Percentiles rank a stretch among this genome's conserved stretches.
Evolutionary conservation across 108 stramenopile species (phyloP).

Genomic region (Skeletonema tropicum): DNA sequence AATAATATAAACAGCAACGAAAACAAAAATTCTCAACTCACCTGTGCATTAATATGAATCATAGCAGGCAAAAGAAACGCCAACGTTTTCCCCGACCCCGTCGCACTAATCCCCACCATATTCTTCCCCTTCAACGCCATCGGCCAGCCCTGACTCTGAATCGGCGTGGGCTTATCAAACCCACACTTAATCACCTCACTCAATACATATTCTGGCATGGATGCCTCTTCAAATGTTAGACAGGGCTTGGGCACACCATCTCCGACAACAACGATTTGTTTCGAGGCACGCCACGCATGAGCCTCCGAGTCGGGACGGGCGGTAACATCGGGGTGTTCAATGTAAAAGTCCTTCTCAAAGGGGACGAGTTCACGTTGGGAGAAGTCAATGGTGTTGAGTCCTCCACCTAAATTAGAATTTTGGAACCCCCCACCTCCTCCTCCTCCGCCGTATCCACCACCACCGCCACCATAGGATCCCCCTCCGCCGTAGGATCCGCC

Average conservation of each 20-base stretch:
- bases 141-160: constrained; percentile 99
- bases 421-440: constrained; percentile 56
- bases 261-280: constrained; percentile 87
- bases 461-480: no score
- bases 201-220: constrained; percentile 96
- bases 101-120: constrained; percentile 96
- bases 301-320: constrained; percentile 84
- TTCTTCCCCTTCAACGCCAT: constrained; percentile 97
- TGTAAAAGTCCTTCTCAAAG: constrained; percentile 99
- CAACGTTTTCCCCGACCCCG: constrained; percentile 95
- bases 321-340: constrained; percentile 98
- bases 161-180: constrained; percentile 96
- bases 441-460: constrained; percentile 31
- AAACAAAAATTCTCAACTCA: constrained; percentile 49
- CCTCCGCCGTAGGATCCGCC: constrained; percentile 16
- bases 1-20: not conserved
- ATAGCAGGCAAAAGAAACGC: constrained; percentile 99
- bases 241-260: constrained; percentile 96
- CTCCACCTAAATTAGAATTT: constrained; percentile 70
- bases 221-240: constrained; percentile 93
- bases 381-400: constrained; percentile 82
- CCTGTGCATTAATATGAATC: constrained; percentile 99
- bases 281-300: constrained; percentile 84
- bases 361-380: constrained; percentile 78
- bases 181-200: constrained; percentile 95